Conservation (phyloP, 257 asterid genomes). For the Hygrophila difformis region DNA sequence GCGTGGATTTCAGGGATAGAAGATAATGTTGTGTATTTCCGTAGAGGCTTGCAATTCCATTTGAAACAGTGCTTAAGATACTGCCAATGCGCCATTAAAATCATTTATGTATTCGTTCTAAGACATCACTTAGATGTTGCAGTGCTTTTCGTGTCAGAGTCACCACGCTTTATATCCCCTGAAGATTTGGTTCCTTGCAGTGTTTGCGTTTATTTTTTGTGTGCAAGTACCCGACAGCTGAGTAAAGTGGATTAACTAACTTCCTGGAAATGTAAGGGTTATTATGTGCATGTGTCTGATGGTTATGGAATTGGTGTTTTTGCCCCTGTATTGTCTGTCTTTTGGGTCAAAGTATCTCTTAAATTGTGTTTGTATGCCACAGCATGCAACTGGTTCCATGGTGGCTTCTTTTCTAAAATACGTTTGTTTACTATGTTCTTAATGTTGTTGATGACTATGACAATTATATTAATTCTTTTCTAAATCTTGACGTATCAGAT, state of each 20-base stretch:
- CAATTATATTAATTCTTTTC: slow-evolving; percentile 11
- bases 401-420: slow-evolving; percentile 1
- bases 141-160: neutral
- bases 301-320: neutral
- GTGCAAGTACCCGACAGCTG: neutral
- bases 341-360: slow-evolving; percentile 4
- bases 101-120: no score
- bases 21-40: no score
- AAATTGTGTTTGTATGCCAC: neutral
- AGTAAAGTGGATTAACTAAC: neutral
- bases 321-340: neutral
- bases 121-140: no score
- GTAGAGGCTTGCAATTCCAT: no score
- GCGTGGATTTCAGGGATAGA: no score
- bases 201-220: neutral
- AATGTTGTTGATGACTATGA: neutral
- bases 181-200: neutral
- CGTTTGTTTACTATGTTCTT: slow-evolving; percentile 2
- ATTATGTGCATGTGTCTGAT: neutral
- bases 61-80: no score
- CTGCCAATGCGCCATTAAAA: no score
- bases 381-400: neutral
- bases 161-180: neutral
- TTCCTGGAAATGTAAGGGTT: neutral
- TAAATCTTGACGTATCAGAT: slow-evolving; percentile 39